phyloP scores from a whole-genome alignment of 1,284 basidiomycete genomes.

The Pisolithus thermaeus region DNA sequence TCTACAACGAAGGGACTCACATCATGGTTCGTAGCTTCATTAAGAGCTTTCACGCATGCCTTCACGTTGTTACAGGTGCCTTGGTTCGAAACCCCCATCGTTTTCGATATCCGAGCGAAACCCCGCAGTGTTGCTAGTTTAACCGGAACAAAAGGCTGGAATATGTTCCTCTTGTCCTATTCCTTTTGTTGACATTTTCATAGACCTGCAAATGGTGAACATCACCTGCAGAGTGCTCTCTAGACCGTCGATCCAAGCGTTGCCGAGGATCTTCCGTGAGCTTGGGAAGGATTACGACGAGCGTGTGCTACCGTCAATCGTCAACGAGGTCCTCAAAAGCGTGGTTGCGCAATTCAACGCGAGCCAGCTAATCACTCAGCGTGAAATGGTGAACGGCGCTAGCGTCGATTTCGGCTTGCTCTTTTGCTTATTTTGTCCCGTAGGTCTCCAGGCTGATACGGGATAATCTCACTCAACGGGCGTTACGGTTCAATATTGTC shows the following conservation, averaged over 20 bases:
- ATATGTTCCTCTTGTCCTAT: background rate
- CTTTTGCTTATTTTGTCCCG: constrained; percentile 5
- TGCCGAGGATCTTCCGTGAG: constrained; percentile 92
- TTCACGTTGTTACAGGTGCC: constrained; percentile 59
- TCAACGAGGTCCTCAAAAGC: constrained; percentile 98
- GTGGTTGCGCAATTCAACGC: constrained; percentile 99
- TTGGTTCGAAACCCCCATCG: constrained; percentile 95
- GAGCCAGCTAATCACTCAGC: constrained; percentile 96
- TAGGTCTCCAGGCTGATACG: constrained; percentile 87
- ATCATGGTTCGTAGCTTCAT: constrained; percentile 59
- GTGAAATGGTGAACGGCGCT: constrained; percentile 77
- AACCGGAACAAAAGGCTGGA: constrained; percentile 91
- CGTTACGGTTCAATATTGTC: constrained; percentile 88
- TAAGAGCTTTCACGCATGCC: constrained; percentile 3
- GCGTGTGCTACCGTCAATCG: constrained; percentile 90
- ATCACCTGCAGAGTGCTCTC: constrained; percentile 99
- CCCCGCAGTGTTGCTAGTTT: constrained; percentile 95
- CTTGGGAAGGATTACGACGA: constrained; percentile 98
- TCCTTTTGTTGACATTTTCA: constrained; percentile 9
- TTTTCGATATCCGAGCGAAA: constrained; percentile 98
- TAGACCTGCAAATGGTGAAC: constrained; percentile 97
- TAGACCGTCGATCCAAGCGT: constrained; percentile 69
- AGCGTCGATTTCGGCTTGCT: background rate
- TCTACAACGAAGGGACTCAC: constrained; percentile 96
- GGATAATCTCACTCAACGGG: constrained; percentile 87